Evolutionary conservation across 768 basidiomycete species (phyloP).

Genomic region (Leccinellum albellum): DNA sequence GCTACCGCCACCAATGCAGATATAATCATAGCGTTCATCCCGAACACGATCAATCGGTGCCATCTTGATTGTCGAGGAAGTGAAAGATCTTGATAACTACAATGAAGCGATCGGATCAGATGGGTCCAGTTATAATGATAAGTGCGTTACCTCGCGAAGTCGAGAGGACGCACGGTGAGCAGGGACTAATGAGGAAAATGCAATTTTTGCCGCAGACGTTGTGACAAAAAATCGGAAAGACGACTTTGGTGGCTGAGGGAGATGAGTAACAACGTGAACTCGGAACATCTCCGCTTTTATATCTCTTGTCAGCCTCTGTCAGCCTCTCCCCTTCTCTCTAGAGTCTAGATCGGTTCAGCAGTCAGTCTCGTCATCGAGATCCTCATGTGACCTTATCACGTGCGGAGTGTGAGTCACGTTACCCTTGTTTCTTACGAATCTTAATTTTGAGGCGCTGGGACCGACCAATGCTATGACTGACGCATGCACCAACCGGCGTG

Average conservation of each 20-base stretch:
- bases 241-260: conserved; percentile 9
- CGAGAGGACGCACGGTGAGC: conserved; percentile 12
- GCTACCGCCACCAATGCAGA: conserved; percentile 90
- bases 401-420: neutral
- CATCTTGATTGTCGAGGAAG: conserved; percentile 49
- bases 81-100: conserved; percentile 48
- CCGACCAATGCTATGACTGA: no score
- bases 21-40: conserved; percentile 71
- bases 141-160: conserved; percentile 25
- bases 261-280: neutral
- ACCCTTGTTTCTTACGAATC: no score
- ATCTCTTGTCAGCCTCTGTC: conserved; percentile 9
- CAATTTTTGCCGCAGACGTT: conserved; percentile 13
- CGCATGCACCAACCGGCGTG: neutral
- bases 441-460: no score
- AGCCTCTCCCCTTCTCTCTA: conserved; percentile 1
- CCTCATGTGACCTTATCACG: conserved; percentile 19
- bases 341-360: neutral
- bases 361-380: neutral
- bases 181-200: conserved; percentile 2
- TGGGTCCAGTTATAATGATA: conserved; percentile 1
- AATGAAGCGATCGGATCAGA: neutral
- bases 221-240: conserved; percentile 5
- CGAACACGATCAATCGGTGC: conserved; percentile 67
- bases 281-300: conserved; percentile 17